Evolutionary conservation across 768 basidiomycete species (phyloP).

Genomic region (Lactarius sp.): DNA sequence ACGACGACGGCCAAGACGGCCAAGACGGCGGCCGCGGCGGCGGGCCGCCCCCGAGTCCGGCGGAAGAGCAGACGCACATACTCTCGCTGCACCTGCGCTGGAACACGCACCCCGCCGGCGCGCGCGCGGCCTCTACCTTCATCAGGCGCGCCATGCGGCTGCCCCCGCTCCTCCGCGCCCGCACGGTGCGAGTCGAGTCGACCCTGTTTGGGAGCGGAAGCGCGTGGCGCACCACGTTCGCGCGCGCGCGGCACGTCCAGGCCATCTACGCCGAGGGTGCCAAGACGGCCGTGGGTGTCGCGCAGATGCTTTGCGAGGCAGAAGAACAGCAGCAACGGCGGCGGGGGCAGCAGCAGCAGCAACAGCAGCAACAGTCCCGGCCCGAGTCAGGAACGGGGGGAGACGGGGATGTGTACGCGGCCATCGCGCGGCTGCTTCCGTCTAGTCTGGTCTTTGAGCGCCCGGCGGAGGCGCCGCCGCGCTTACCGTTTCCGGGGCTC

Average conservation of each 20-base stretch:
- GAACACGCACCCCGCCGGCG: slow-evolving; percentile 9
- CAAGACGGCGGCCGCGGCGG: not conserved
- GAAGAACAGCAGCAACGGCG: not conserved
- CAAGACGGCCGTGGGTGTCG: not conserved
- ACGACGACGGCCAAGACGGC: not conserved
- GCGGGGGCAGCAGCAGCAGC: too few relatives aligned
- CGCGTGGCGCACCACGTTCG: slow-evolving; percentile 11
- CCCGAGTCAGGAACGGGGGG: not conserved
- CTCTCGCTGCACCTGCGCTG: slow-evolving; percentile 20
- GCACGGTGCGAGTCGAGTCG: slow-evolving; percentile 14
- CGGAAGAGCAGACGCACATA: slow-evolving; percentile 16
- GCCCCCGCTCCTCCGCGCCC: slow-evolving; percentile 12
- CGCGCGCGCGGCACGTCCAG: not conserved
- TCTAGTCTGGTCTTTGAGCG: slow-evolving; percentile 9
- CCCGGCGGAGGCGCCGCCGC: not conserved
- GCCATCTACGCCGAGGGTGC: slow-evolving; percentile 13
- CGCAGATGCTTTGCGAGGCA: slow-evolving; percentile 13
- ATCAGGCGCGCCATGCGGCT: slow-evolving; percentile 16
- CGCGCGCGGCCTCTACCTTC: slow-evolving; percentile 7
- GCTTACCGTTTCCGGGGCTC: slow-evolving; percentile 7
- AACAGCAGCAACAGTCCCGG: not conserved
- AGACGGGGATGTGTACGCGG: slow-evolving; percentile 7
- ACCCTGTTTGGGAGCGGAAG: slow-evolving; percentile 7
- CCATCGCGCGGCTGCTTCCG: slow-evolving; percentile 13
- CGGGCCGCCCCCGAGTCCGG: slow-evolving; percentile 11